Evolutionary conservation across 2,329 filamentous ascomycete species (phyloP).

Genomic region (Neodidymelliopsis sp.): DNA sequence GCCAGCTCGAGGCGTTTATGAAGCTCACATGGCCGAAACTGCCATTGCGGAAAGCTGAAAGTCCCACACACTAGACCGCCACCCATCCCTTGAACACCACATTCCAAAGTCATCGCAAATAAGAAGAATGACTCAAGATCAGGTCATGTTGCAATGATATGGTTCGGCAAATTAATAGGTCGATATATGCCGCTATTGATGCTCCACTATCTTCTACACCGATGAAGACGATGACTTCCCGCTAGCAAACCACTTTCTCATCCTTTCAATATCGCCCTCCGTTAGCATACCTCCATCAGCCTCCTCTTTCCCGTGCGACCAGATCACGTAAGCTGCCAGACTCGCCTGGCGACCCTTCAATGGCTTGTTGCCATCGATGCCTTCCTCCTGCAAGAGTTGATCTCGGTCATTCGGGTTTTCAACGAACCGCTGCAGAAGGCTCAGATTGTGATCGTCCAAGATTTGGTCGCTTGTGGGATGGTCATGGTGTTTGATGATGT

Average conservation of each 20-base stretch:
- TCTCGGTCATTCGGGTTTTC: not conserved
- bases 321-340: conserved; percentile 1
- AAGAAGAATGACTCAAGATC: too few relatives aligned
- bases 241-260: conserved; percentile 9
- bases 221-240: too few relatives aligned
- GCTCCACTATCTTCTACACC: too few relatives aligned
- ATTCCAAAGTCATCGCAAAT: too few relatives aligned
- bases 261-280: conserved; percentile 2
- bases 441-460: conserved; percentile 3
- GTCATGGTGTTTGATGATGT: conserved; percentile 12
- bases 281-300: not conserved
- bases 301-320: conserved; percentile 1
- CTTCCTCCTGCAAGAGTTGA: conserved; percentile 4
- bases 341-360: not conserved
- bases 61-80: too few relatives aligned
- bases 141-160: too few relatives aligned
- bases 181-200: too few relatives aligned
- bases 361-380: not conserved
- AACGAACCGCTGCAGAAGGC: conserved; percentile 4
- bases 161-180: too few relatives aligned
- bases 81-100: too few relatives aligned
- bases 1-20: not conserved
- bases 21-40: not conserved
- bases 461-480: conserved; percentile 12
- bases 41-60: not conserved